A percentile compares a stretch with the other conserved stretches of the same genome.
phyloP scores from a whole-genome alignment of 1,139 yeast genomes.

The Kazachstania sp. region DNA sequence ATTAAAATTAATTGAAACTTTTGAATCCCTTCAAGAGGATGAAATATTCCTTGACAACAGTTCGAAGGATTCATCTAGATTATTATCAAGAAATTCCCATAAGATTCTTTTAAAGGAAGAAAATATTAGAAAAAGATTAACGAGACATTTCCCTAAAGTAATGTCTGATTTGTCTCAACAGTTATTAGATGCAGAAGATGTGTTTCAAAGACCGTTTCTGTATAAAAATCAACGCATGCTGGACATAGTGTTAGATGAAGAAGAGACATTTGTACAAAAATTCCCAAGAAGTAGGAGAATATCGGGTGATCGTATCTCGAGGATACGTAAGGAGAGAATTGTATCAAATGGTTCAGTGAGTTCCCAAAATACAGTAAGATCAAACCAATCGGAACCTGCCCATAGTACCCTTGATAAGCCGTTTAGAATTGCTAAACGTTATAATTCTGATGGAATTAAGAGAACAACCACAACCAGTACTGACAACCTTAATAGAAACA shows the following conservation, averaged over 20 bases:
- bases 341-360: neutral
- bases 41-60: constrained; percentile 57
- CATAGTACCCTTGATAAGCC: neutral
- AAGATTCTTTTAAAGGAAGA: constrained; percentile 75
- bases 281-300: constrained; percentile 29
- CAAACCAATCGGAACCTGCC: neutral
- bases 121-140: constrained; percentile 56
- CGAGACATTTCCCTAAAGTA: constrained; percentile 58
- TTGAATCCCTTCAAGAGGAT: constrained; percentile 51
- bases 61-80: constrained; percentile 70
- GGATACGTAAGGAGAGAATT: constrained; percentile 1
- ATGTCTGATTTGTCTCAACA: constrained; percentile 44
- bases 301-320: constrained; percentile 3
- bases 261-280: constrained; percentile 33
- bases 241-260: constrained; percentile 37
- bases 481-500: neutral
- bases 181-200: constrained; percentile 41
- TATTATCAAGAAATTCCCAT: constrained; percentile 69
- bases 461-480: neutral
- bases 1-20: constrained; percentile 44
- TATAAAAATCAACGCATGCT: constrained; percentile 43
- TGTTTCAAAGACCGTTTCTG: constrained; percentile 35
- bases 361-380: neutral
- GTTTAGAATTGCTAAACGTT: neutral
- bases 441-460: neutral